Evolutionary conservation across 2,329 filamentous ascomycete species (phyloP), one percentile per base, ranked within the genome.

Genomic region (Coniochaeta sp.): DNA sequence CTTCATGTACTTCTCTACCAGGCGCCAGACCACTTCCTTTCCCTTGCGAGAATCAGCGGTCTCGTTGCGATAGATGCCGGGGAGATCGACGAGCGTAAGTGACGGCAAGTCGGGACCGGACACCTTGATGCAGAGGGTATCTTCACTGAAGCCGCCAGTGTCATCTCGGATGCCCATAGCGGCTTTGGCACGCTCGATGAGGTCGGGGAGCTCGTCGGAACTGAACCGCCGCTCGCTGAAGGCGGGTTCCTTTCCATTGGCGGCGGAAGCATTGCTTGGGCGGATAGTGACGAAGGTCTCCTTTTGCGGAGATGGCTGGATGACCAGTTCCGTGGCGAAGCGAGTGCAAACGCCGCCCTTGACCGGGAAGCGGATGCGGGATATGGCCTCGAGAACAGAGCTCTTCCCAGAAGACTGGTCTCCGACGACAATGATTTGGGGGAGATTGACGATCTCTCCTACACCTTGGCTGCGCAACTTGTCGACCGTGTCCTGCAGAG

Each of bases 371-470:
- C 78, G 77, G 1, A 89, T 80, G 10, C 81, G 78, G 0, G 84
- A 83, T 55, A 89, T 83, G 0, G 85, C 86, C 63, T 88, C 82
- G 0, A 89, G 77, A 0, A 88, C 83, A 0, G 83, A 87, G n/a
- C 80, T 85, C 66, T 89, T 89, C 2, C 85, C 85, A 0, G 80
- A 79, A 0, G 81, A 85, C 60, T 85, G 82, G 59, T 85, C 80
- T 4, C 86, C 84, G 30, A 82, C 81, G 4, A 87, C 83, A 4
- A 87, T 77, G 40, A 85, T 75, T 64, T 83, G 79, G 1, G 82
- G 81, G 0, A 83, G 71, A 40, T 79, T 71, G 26, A 82, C 73
- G 16, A 81, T 74, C 2, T 69, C 76, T 9, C 72, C 77, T 2
- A 80, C 73, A 1, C 83, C 81, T 12, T 77, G 74, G 2, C 75